Evolutionary conservation across 2,329 filamentous ascomycete species (phyloP).

Genomic region (Talaromyces atroroseus): DNA sequence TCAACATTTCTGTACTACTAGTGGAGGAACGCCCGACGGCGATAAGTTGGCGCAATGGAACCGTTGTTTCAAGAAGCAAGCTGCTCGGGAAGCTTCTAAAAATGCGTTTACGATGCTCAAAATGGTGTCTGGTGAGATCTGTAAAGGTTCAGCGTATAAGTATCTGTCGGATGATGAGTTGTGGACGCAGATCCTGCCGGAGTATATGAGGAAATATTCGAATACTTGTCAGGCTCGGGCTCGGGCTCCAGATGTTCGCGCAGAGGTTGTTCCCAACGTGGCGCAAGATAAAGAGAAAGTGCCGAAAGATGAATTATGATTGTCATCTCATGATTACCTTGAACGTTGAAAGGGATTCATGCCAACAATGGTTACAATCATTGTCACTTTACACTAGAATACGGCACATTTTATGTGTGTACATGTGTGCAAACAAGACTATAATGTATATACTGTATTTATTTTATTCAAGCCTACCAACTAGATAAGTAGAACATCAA

Average conservation of each 20-base stretch:
- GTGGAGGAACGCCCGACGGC: not conserved
- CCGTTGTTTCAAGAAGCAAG: constrained; percentile 14
- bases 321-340: too few species aligned
- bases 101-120: constrained; percentile 13
- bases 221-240: constrained; percentile 7
- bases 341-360: too few species aligned
- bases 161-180: constrained; percentile 6
- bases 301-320: constrained; percentile 10
- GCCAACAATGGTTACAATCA: not conserved
- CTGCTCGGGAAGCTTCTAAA: constrained; percentile 1
- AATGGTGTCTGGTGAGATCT: constrained; percentile 13
- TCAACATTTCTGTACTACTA: constrained; percentile 10
- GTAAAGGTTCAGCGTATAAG: constrained; percentile 10
- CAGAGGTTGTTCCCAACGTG: not conserved
- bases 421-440: not conserved
- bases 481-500: not conserved
- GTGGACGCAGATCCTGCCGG: constrained; percentile 10
- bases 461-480: not conserved
- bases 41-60: constrained; percentile 13
- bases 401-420: not conserved
- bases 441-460: not conserved
- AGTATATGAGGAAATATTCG: constrained; percentile 13
- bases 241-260: not conserved
- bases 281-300: not conserved
- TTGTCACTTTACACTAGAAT: not conserved